Evolutionary conservation across 2,329 filamentous ascomycete species (phyloP).

Genomic region (Cytospora chrysosperma): DNA sequence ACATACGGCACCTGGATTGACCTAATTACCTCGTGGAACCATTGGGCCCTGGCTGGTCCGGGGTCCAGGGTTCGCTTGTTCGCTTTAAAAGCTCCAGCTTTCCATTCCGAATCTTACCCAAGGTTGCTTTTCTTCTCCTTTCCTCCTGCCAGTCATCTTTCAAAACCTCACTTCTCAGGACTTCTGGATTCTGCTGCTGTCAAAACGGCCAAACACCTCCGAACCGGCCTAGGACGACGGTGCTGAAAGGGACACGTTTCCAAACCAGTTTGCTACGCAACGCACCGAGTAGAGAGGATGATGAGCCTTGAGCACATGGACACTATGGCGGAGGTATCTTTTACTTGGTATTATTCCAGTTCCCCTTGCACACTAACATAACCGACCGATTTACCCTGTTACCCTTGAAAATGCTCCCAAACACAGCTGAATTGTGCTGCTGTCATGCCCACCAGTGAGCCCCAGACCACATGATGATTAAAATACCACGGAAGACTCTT

Average conservation of each 20-base stretch:
- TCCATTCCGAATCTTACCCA: background rate
- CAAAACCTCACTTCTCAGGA: background rate
- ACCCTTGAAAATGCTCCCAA: constrained; percentile 11
- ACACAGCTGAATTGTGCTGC: constrained; percentile 1
- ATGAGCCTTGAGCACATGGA: background rate
- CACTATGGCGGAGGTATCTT: constrained; percentile 3
- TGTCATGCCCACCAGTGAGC: constrained; percentile 2
- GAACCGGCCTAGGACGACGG: background rate
- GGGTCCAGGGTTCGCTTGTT: background rate
- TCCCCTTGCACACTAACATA: constrained; percentile 2
- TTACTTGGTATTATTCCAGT: constrained; percentile 18
- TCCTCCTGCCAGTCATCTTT: background rate
- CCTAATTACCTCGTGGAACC: background rate
- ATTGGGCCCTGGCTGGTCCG: background rate
- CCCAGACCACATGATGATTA: background rate
- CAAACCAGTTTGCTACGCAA: background rate
- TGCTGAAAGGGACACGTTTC: background rate
- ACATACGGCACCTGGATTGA: background rate
- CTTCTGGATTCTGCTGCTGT: background rate
- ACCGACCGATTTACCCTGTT: background rate
- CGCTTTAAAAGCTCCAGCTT: constrained; percentile 1
- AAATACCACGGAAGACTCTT: background rate
- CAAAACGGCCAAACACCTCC: background rate
- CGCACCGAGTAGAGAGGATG: background rate
- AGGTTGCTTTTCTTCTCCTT: background rate